Conservation (phyloP, 371 early-diverging fungal species). For the Actinomucor elegans region DNA sequence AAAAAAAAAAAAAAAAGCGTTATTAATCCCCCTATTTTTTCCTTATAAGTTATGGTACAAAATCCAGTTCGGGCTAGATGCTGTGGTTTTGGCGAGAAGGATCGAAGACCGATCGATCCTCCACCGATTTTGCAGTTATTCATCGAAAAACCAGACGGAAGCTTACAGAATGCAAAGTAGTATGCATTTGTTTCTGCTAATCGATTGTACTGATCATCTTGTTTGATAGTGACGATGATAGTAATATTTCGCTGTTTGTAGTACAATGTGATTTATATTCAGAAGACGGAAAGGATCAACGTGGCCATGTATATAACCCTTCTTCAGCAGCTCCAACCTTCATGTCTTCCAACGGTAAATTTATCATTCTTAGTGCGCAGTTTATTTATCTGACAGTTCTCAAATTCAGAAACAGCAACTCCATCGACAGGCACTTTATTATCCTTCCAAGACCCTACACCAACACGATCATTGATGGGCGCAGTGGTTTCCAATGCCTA, state of each 20-base stretch:
- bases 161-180: constrained; percentile 25
- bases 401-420: too few relatives aligned
- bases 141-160: constrained; percentile 28
- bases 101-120: constrained; percentile 35
- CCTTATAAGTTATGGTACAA: constrained; percentile 36
- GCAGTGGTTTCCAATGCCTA: constrained; percentile 53
- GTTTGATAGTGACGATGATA: constrained; percentile 13
- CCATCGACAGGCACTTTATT: constrained; percentile 15
- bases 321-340: constrained; percentile 13
- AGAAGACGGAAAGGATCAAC: constrained; percentile 22
- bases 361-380: too few relatives aligned
- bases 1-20: not conserved
- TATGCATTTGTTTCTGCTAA: not conserved
- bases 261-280: constrained; percentile 31
- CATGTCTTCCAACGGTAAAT: too few relatives aligned
- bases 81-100: constrained; percentile 49
- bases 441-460: constrained; percentile 28
- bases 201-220: not conserved
- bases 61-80: constrained; percentile 67
- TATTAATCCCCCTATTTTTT: not conserved
- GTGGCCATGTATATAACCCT: constrained; percentile 32
- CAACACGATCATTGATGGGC: constrained; percentile 59
- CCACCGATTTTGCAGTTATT: constrained; percentile 40
- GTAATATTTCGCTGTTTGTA: constrained; percentile 22
- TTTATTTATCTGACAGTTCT: too few relatives aligned